These are phyloP conservation scores for Carex scoparia DNA, from an alignment of 176 grass and related monocot genomes.

Conservation along the genomic window DNA sequence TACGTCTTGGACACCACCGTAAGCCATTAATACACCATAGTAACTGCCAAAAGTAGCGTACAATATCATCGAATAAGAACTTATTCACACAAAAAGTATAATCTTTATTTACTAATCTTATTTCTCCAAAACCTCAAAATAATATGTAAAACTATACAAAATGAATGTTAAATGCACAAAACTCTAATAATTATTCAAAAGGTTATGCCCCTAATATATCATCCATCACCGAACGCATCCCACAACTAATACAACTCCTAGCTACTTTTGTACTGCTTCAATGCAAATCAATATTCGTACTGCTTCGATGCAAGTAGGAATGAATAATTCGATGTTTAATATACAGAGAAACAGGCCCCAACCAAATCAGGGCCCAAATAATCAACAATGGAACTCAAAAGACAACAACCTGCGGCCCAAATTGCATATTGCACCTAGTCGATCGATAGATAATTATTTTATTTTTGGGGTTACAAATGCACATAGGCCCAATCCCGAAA, in stretches of 20 bases:
- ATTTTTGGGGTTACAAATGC: too few relatives aligned
- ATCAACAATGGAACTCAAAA: neutral
- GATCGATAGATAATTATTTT: too few relatives aligned
- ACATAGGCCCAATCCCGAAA: too few relatives aligned
- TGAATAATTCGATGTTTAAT: neutral
- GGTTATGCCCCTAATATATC: too few relatives aligned
- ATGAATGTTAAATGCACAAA: neutral
- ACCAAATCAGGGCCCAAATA: neutral
- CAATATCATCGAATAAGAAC: constrained; percentile 7
- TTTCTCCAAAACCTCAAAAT: neutral
- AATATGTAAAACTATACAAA: neutral
- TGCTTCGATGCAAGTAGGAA: neutral
- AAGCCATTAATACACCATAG: constrained; percentile 89
- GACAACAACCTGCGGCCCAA: neutral
- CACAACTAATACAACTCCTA: too few relatives aligned
- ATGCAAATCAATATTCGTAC: too few relatives aligned
- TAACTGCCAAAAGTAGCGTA: constrained; percentile 52
- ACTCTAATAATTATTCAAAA: too few relatives aligned
- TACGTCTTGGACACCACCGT: constrained; percentile 87
- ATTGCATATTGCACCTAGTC: too few relatives aligned
- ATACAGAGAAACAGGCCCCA: neutral
- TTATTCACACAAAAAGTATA: neutral
- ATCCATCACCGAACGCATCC: too few relatives aligned
- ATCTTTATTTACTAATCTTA: neutral
- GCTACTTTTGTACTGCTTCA: too few relatives aligned